Percentiles rank a stretch among this genome's conserved stretches.
These are phyloP conservation scores for Sclerotinia spermophila DNA, from an alignment of 2,329 filamentous ascomycete species.

Conservation along the genomic window DNA sequence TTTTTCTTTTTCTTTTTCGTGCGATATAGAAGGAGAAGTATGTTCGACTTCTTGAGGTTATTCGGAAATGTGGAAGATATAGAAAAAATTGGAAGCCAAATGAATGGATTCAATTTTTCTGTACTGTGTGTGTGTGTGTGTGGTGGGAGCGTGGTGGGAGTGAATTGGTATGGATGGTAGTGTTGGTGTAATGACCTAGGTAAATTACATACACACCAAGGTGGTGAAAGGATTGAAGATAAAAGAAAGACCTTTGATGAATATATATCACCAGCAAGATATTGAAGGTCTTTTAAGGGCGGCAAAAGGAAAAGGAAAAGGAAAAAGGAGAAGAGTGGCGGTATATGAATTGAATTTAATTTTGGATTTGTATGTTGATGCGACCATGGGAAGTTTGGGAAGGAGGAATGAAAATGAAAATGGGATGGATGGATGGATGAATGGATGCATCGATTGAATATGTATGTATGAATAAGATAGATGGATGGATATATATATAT, in stretches of 20 bases:
- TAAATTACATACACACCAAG: not conserved
- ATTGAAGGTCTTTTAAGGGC: not conserved
- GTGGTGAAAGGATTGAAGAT: not conserved
- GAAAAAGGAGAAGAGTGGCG: slow-evolving; percentile 9
- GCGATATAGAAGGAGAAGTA: not conserved
- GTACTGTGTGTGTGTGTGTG: not conserved
- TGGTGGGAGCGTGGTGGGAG: too few relatives aligned
- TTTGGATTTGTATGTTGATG: not conserved
- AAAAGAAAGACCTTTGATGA: slow-evolving; percentile 1
- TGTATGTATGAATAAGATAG: too few relatives aligned
- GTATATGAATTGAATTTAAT: slow-evolving; percentile 1
- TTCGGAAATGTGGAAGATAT: not conserved
- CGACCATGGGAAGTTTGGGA: not conserved
- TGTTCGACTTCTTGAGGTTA: not conserved
- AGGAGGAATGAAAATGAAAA: not conserved
- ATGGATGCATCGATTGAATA: too few relatives aligned
- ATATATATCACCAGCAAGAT: not conserved
- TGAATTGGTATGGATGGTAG: not conserved
- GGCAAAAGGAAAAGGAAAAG: not conserved
- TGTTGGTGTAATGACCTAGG: not conserved
- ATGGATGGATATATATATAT: too few relatives aligned
- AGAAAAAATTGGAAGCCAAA: not conserved
- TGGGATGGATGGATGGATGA: too few relatives aligned
- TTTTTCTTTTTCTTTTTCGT: too few relatives aligned
- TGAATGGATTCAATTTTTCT: not conserved